Percentiles rank a stretch among this genome's conserved stretches.
These are phyloP conservation scores for Mariannaea sp. DNA, from an alignment of 2,329 filamentous ascomycete genomes.

Conservation along the genomic window DNA sequence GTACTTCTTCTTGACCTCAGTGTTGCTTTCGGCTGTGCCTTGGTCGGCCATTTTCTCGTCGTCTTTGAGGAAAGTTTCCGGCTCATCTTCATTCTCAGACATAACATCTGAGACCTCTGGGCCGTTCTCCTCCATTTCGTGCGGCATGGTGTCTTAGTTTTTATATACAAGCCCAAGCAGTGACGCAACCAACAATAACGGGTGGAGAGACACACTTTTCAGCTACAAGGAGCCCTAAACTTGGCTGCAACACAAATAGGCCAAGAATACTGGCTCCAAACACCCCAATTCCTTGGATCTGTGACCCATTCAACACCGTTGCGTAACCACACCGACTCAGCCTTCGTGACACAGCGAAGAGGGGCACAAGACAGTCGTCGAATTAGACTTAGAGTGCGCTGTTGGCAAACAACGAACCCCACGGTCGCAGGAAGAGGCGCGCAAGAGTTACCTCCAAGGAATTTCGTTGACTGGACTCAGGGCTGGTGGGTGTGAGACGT, in stretches of 20 bases:
- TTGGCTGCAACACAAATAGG: conserved; percentile 35
- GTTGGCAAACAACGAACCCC: conserved; percentile 28
- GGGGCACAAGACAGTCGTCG: conserved; percentile 31
- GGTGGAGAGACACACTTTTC: conserved; percentile 30
- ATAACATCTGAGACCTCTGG: conserved; percentile 62
- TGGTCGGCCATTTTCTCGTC: conserved; percentile 60
- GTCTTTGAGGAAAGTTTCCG: conserved; percentile 46
- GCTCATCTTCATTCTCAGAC: conserved; percentile 65
- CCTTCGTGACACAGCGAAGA: conserved; percentile 41
- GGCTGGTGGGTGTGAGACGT: conserved; percentile 25
- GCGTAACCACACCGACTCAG: conserved; percentile 43
- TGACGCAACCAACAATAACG: conserved; percentile 26
- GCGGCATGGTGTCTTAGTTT: conserved; percentile 59
- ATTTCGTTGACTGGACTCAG: conserved; percentile 19
- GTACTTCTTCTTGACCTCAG: conserved; percentile 68
- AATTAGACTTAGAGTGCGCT: conserved; percentile 27
- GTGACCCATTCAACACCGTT: conserved; percentile 37
- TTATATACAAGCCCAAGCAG: conserved; percentile 48
- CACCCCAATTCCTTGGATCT: conserved; percentile 34
- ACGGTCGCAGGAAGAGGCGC: conserved; percentile 31
- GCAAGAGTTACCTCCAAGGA: conserved; percentile 23
- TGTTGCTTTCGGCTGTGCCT: conserved; percentile 52
- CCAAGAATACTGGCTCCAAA: conserved; percentile 42
- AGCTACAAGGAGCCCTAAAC: conserved; percentile 25
- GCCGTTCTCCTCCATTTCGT: conserved; percentile 57